phyloP scores from a whole-genome alignment of 2,329 filamentous ascomycete species.

The Thelonectria olida region DNA sequence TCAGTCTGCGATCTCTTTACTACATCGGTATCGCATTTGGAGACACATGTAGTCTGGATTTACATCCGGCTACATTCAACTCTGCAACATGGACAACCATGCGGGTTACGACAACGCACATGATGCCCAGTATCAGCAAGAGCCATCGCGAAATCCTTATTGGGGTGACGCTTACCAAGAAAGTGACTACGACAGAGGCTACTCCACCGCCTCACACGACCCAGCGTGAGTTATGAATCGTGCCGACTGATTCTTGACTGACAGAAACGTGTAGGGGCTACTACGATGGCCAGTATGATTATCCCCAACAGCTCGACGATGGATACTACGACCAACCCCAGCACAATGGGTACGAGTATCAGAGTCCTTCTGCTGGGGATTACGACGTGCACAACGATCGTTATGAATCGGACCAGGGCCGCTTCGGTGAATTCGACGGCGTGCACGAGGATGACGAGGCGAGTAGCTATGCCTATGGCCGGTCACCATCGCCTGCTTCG shows the following conservation, averaged over 20 bases:
- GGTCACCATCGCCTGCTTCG: constrained; percentile 95
- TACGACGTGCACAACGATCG: constrained; percentile 55
- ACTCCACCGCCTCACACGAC: no score
- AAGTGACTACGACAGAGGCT: no score
- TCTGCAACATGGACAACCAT: no score
- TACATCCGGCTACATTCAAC: no score
- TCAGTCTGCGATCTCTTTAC: no score
- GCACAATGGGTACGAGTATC: constrained; percentile 77
- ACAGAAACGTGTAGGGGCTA: constrained; percentile 89
- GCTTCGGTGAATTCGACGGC: constrained; percentile 91
- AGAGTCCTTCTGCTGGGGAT: constrained; percentile 44
- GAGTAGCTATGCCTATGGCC: constrained; percentile 95
- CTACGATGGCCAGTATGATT: constrained; percentile 92
- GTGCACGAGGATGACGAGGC: constrained; percentile 93
- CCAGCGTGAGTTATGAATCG: no score
- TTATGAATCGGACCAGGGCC: constrained; percentile 94
- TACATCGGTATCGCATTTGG: no score
- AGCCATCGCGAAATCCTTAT: no score
- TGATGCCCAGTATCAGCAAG: no score
- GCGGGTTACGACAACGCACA: no score
- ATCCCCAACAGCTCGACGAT: constrained; percentile 76
- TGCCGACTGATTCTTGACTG: constrained; percentile 82
- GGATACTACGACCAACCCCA: constrained; percentile 71
- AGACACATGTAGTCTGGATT: no score
- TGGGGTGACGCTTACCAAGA: no score